Base-by-base conservation (phyloP, 176 grass and related monocot species). In the Sorghum bicolor region DNA sequence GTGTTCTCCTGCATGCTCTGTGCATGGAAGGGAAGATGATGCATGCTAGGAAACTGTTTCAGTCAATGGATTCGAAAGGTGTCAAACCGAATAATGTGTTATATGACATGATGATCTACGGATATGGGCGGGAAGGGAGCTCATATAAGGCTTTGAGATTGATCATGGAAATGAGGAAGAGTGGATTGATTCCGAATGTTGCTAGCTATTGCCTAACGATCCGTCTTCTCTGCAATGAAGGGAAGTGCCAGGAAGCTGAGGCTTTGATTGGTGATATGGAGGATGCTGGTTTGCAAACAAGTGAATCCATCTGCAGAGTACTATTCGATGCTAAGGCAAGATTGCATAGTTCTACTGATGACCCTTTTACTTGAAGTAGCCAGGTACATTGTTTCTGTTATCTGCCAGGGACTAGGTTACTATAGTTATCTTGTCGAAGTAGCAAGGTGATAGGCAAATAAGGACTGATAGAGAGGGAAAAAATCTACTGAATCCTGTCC, bases 21-120 rank as follows among this genome's bases (percentile, higher is more conserved):
- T 94, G 89, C 85, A 75, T 53, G 80, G 79, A 88, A 60, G 87
- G 86, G n/a, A 92, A 88, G 19, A 90, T 92, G 91, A 90, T 94
- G 87, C 87, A 97, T 73, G 89, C 91, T 39, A 80, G 87, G 69
- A 94, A 92, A 67, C 19, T 94, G 72, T 88, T 94, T 38, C 75
- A 90, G 24, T 77, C 62, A 53, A 97, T 94, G 89, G 24, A 24
- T 1, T 74, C 71, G 50, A 94, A 90, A 78, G 87, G 87, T 69
- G 70, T 90, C 40, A 75, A 85, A 73, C 89, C 80, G 2, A 92
- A 52, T 25, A 78, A 72, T 75, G 85, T 88, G 22, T 86, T 92
- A 7, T 92, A 92, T 86, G 83, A 97, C 57, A 92, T 90, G 72
- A 84, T 97, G 89, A 82, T 97, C 55, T 88, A 86, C 90, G 94